Evolutionary conservation across 495 filamentous ascomycete species (phyloP).

Genomic region (Xylaria nigripes): DNA sequence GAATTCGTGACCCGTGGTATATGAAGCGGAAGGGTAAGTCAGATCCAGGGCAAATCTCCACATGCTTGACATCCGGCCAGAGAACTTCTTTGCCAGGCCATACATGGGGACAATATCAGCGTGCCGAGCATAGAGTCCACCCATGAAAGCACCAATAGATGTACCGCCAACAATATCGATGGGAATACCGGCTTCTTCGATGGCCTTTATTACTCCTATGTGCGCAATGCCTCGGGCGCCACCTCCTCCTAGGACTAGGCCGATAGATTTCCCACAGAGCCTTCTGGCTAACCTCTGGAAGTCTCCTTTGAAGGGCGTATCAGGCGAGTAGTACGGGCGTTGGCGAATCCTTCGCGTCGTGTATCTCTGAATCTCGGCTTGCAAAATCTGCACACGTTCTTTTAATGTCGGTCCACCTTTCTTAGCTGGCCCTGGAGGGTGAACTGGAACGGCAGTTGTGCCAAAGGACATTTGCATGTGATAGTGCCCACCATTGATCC

Average conservation of each 20-base stretch:
- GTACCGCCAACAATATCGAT: conserved; percentile 95
- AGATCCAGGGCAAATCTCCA: conserved; percentile 95
- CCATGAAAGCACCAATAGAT: conserved; percentile 96
- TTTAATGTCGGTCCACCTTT: conserved; percentile 81
- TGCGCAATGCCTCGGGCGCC: conserved; percentile 88
- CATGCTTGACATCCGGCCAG: conserved; percentile 92
- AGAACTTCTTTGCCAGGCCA: conserved; percentile 91
- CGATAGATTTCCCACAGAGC: conserved; percentile 89
- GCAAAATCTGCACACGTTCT: conserved; percentile 85
- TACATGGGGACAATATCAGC: conserved; percentile 97
- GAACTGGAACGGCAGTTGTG: conserved; percentile 64
- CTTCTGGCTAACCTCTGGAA: conserved; percentile 89
- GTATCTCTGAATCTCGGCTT: conserved; percentile 96
- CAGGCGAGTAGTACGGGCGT: conserved; percentile 79
- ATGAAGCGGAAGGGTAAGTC: conserved; percentile 89
- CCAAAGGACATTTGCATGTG: conserved; percentile 95
- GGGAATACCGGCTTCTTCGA: conserved; percentile 94
- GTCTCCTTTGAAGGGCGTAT: conserved; percentile 90
- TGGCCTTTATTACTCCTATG: conserved; percentile 84
- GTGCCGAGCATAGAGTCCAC: conserved; percentile 89
- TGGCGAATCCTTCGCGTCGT: conserved; percentile 80
- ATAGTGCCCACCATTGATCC: conserved; percentile 98
- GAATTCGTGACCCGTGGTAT: conserved; percentile 97
- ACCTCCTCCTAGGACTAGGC: conserved; percentile 86
- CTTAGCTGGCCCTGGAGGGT: conserved; percentile 54